Conservation (phyloP, 129 eudicot species). For the Rutidosis leptorrhynchoides region DNA sequence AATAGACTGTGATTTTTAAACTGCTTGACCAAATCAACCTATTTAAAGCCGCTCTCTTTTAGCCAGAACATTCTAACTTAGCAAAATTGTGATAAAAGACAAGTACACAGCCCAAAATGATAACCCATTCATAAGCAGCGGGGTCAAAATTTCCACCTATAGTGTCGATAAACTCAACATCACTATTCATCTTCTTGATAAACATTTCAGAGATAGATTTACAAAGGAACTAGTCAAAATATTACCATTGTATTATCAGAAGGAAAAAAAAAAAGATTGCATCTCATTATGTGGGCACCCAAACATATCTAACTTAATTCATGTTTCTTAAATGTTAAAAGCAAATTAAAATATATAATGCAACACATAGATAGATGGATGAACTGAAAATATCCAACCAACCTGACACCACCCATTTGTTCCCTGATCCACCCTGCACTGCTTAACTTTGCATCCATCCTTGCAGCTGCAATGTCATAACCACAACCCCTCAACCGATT, state of each 20-base stretch:
- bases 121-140: neutral
- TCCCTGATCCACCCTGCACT: slow-evolving; percentile 92
- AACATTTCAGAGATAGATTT: neutral
- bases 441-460: slow-evolving; percentile 97
- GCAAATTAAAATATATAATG: neutral
- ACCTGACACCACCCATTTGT: slow-evolving; percentile 99
- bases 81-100: neutral
- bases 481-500: slow-evolving; percentile 98
- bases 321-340: neutral
- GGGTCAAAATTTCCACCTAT: neutral
- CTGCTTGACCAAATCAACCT: neutral
- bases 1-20: slow-evolving; percentile 5
- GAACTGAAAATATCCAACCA: slow-evolving; percentile 24
- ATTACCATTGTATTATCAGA: neutral
- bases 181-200: neutral
- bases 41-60: neutral
- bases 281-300: neutral
- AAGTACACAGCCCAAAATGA: neutral
- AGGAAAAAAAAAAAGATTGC: neutral
- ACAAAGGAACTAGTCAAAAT: neutral
- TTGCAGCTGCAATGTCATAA: slow-evolving; percentile 96
- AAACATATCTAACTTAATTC: neutral
- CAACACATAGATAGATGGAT: neutral
- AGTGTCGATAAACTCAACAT: neutral
- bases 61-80: neutral